phyloP scores from a whole-genome alignment of 129 eudicot genomes.

The Mikania micrantha region DNA sequence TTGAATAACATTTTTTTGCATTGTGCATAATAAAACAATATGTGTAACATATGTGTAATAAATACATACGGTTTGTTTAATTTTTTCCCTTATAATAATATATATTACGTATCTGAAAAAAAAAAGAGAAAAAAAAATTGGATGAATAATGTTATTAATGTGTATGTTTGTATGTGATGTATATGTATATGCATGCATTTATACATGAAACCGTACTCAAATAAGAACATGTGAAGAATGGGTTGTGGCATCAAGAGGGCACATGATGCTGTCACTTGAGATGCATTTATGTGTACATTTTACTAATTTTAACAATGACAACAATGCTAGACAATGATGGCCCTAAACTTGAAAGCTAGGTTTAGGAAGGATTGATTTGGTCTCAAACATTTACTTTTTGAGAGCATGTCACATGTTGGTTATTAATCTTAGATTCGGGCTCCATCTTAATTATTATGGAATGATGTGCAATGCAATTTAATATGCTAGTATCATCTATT shows the following conservation, averaged over 20 bases:
- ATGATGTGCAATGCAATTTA: conserved; percentile 1
- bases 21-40: too few species aligned
- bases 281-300: conserved; percentile 33
- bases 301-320: conserved; percentile 30
- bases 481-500: neutral
- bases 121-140: too few species aligned
- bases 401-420: conserved; percentile 47
- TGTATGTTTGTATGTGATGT: neutral
- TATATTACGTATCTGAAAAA: neutral
- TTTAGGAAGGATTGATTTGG: conserved; percentile 24
- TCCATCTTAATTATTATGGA: conserved; percentile 20
- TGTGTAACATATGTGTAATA: too few species aligned
- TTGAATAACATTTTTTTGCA: too few species aligned
- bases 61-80: too few species aligned
- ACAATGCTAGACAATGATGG: conserved; percentile 39
- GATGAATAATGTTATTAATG: neutral
- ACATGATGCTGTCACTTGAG: conserved; percentile 31
- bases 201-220: conserved; percentile 15
- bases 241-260: conserved; percentile 26
- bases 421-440: conserved; percentile 26
- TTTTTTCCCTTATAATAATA: too few species aligned
- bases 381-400: conserved; percentile 25
- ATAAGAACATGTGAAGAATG: conserved; percentile 35
- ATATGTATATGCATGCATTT: neutral
- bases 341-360: conserved; percentile 37